Conservation (phyloP, 192 early-diverging fungal genomes). For the Helicostylum pulchrum region DNA sequence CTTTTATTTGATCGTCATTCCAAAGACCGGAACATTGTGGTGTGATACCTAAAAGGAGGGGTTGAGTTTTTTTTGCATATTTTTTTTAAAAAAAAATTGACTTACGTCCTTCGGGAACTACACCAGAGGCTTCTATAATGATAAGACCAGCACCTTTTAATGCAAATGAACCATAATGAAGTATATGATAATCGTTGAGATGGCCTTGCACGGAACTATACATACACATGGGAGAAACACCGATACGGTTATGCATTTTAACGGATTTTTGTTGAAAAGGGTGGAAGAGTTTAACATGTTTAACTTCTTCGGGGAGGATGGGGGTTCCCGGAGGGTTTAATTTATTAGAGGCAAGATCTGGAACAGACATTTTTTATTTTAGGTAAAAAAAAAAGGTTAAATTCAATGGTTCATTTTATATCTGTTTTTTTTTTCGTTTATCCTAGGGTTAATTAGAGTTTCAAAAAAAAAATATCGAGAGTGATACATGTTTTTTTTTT, state of each 20-base stretch:
- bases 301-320: not conserved
- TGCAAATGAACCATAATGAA: constrained; percentile 66
- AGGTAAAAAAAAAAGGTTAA: no score
- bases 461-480: no score
- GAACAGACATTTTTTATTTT: no score
- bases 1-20: constrained; percentile 72
- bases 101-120: constrained; percentile 63
- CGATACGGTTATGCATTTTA: constrained; percentile 77
- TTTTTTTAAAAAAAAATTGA: no score
- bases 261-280: constrained; percentile 65
- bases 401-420: no score
- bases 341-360: no score
- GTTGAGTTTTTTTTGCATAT: no score
- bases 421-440: no score
- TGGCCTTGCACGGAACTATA: constrained; percentile 66
- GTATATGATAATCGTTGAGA: constrained; percentile 63
- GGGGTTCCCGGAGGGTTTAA: no score
- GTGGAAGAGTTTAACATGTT: constrained; percentile 50
- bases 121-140: constrained; percentile 76
- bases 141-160: constrained; percentile 75
- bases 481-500: no score
- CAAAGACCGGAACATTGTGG: constrained; percentile 79
- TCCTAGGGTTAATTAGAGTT: no score
- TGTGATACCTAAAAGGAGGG: constrained; percentile 40
- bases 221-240: constrained; percentile 83